Conservation (phyloP, 352 stramenopile species). For the Globisporangium cylindrosporum region DNA sequence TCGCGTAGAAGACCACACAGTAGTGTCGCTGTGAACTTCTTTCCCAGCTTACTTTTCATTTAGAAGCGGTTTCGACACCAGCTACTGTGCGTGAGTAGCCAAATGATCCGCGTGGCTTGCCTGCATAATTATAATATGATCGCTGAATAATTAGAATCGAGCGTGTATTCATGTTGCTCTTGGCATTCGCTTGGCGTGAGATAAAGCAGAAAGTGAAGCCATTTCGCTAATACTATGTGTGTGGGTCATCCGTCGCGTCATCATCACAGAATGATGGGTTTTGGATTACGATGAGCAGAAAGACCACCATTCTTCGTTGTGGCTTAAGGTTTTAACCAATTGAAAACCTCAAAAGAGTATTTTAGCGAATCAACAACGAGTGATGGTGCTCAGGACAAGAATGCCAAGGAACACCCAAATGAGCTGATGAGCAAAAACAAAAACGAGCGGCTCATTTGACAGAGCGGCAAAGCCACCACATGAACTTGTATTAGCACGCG, state of each 20-base stretch:
- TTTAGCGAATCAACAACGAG: neutral
- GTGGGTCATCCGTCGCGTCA: neutral
- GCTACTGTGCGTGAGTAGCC: too few relatives aligned
- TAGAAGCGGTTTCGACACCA: neutral
- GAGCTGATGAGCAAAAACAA: too few relatives aligned
- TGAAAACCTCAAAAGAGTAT: neutral
- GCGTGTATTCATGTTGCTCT: neutral
- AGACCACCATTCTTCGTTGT: neutral
- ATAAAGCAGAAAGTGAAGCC: neutral
- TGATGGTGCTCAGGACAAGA: neutral
- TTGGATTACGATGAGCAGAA: neutral
- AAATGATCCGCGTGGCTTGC: too few relatives aligned
- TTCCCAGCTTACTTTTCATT: neutral
- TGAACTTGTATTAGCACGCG: neutral
- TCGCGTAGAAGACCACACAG: conserved; percentile 25
- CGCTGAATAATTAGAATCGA: neutral
- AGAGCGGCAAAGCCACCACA: neutral
- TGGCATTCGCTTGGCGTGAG: neutral
- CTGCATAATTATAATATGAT: neutral
- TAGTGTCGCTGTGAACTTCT: neutral
- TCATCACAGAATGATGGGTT: conserved; percentile 10
- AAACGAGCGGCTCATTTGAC: neutral
- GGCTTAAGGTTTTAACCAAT: neutral
- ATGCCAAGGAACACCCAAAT: neutral
- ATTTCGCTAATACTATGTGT: neutral